Evolutionary conservation across 164 flowering plant species (phyloP).

Genomic region (Protea cynaroides): DNA sequence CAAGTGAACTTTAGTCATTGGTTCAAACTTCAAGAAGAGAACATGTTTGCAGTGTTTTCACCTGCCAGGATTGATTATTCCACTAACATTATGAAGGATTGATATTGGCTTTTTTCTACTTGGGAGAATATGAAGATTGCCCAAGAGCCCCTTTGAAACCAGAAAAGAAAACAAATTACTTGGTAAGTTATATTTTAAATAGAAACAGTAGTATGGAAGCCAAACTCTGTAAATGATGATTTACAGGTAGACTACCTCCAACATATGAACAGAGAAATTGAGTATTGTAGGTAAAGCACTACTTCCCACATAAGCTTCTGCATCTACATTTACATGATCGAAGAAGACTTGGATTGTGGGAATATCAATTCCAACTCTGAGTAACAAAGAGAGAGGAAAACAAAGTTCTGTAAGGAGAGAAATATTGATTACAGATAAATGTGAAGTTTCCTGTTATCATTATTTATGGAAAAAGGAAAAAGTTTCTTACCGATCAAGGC

Average conservation of each 20-base stretch:
- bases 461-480: no score
- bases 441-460: no score
- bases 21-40: no score
- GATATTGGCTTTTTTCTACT: conserved; percentile 35
- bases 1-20: no score
- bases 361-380: conserved; percentile 61
- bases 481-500: conserved; percentile 44
- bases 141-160: conserved; percentile 34
- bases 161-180: not conserved
- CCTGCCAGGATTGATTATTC: conserved; percentile 64
- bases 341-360: conserved; percentile 20
- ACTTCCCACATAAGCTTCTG: conserved; percentile 24
- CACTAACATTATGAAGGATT: conserved; percentile 65
- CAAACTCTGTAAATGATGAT: no score
- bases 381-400: not conserved
- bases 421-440: not conserved
- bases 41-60: conserved; percentile 8
- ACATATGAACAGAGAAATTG: conserved; percentile 24
- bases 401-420: not conserved
- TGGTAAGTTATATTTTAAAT: not conserved
- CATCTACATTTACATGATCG: conserved; percentile 46
- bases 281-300: no score
- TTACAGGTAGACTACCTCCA: conserved; percentile 41
- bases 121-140: conserved; percentile 30
- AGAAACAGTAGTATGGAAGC: no score